Evolutionary conservation across 225 moss, liverwort and hornwort species (phyloP).

Genomic region (Pseudoscleropodium purum): DNA sequence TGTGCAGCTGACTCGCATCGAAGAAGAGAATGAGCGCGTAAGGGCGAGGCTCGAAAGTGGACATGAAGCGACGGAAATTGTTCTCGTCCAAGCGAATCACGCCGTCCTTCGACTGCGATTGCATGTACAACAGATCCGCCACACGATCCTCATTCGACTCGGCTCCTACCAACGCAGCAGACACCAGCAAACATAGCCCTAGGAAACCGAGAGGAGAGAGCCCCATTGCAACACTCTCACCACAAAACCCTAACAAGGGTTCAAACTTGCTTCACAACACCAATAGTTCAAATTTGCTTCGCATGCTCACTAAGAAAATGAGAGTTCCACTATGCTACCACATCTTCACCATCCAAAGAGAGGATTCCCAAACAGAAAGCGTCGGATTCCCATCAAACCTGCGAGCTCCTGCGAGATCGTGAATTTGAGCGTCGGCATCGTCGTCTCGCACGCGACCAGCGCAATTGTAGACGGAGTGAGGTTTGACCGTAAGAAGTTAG

Average conservation of each 20-base stretch:
- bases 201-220: background rate
- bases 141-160: constrained; percentile 62
- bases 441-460: background rate
- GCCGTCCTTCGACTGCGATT: constrained; percentile 60
- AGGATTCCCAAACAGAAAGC: background rate
- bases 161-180: constrained; percentile 1
- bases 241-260: constrained; percentile 3
- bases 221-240: background rate
- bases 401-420: background rate
- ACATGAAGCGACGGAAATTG: constrained; percentile 59
- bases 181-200: constrained; percentile 7
- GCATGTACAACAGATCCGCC: constrained; percentile 59
- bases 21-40: constrained; percentile 86
- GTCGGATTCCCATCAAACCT: background rate
- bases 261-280: background rate
- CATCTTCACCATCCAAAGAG: background rate
- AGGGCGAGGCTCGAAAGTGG: constrained; percentile 48
- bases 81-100: constrained; percentile 82
- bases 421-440: background rate
- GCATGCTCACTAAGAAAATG: background rate
- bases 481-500: background rate
- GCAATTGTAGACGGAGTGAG: background rate
- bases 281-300: background rate
- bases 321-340: background rate
- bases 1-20: constrained; percentile 71